A percentile compares a stretch with the other conserved stretches of the same genome.
phyloP scores from a whole-genome alignment of 176 grass and related monocot genomes.

The Carex pumila region DNA sequence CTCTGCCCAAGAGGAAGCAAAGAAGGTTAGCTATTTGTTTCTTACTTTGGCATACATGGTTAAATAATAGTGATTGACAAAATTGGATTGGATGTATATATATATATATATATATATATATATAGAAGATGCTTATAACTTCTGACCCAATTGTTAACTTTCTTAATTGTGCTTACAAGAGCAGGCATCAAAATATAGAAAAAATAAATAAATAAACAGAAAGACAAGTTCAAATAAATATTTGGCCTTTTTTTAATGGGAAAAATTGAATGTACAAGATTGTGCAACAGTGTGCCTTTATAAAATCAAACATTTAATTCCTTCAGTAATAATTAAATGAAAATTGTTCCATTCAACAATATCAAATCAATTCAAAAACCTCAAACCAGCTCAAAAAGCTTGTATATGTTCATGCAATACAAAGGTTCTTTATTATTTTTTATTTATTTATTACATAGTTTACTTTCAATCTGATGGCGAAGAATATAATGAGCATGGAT shows the following conservation, averaged over 20 bases:
- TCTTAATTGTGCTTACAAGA: not conserved
- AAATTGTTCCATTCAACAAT: not conserved
- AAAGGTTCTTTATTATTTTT: not conserved
- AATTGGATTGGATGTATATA: not conserved
- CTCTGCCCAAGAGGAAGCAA: slow-evolving; percentile 83
- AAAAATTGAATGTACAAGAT: not conserved
- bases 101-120: not conserved
- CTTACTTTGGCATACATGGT: not conserved
- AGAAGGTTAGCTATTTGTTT: slow-evolving; percentile 45
- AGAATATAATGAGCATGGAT: slow-evolving; percentile 98
- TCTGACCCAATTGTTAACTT: not conserved
- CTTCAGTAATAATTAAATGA: not conserved
- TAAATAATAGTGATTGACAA: not conserved
- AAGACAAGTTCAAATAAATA: not conserved
- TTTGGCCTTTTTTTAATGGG: not conserved
- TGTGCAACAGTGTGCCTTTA: not conserved
- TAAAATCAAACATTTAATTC: not conserved
- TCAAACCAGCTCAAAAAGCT: not conserved
- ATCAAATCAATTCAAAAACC: not conserved
- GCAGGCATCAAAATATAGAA: not conserved
- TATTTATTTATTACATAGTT: slow-evolving; percentile 40
- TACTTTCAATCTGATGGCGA: slow-evolving; percentile 97
- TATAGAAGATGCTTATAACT: not conserved
- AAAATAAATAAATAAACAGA: too few species aligned
- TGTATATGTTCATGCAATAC: not conserved